These are phyloP conservation scores for Veloboletus limbatus DNA, from an alignment of 1,284 basidiomycete species.

Conservation along the genomic window DNA sequence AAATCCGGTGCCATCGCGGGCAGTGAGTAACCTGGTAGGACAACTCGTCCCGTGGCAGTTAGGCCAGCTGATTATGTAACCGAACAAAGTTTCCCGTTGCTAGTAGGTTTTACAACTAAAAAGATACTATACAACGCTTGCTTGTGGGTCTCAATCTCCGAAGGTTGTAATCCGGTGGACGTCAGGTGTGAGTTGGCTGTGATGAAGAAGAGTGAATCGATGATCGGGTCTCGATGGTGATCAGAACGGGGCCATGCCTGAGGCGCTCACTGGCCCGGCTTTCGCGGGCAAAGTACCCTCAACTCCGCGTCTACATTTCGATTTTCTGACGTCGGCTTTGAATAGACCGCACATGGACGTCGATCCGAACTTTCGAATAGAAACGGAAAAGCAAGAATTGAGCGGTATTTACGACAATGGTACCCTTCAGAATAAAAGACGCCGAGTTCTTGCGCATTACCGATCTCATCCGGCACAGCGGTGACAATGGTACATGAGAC, in stretches of 20 bases:
- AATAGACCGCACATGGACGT: no score
- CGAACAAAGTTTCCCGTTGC: background rate
- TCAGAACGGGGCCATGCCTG: background rate
- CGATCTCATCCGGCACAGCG: background rate
- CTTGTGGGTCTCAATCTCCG: background rate
- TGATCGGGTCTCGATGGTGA: background rate
- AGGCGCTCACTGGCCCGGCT: no score
- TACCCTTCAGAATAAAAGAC: conserved; percentile 1
- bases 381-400: no score
- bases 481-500: conserved; percentile 19
- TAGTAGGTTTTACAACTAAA: no score
- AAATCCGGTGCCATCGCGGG: conserved; percentile 26
- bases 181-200: no score
- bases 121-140: no score
- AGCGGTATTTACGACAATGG: no score
- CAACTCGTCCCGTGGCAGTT: background rate
- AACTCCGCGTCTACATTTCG: no score
- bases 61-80: conserved; percentile 7
- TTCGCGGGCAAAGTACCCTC: no score
- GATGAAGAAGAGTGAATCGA: background rate
- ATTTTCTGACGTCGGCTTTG: no score
- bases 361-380: no score
- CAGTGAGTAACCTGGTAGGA: conserved; percentile 1
- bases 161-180: no score
- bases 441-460: conserved; percentile 4